These are phyloP conservation scores for Backusella australiensis DNA, from an alignment of 192 early-diverging fungal species.

Conservation along the genomic window DNA sequence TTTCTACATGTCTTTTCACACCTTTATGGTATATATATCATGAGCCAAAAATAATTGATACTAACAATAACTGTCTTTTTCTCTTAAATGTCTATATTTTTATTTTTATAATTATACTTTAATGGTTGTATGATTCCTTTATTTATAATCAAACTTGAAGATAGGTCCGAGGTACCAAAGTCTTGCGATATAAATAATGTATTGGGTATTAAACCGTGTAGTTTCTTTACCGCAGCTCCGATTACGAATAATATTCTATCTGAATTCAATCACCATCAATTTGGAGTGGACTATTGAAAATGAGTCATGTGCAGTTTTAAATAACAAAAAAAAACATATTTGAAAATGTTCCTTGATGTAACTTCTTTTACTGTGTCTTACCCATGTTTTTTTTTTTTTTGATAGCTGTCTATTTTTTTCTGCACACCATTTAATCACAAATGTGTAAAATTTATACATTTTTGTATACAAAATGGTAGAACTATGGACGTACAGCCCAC, in stretches of 20 bases:
- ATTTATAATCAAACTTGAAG: neutral
- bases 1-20: neutral
- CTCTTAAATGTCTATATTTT: neutral
- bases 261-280: neutral
- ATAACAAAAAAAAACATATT: neutral
- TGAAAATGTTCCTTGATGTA: neutral
- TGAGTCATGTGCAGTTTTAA: slow-evolving; percentile 1
- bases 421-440: neutral
- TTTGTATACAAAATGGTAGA: neutral
- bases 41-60: neutral
- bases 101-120: neutral
- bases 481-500: neutral
- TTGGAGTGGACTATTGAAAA: neutral
- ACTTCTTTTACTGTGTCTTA: neutral
- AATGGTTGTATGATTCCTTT: neutral
- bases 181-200: neutral
- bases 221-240: slow-evolving; percentile 2
- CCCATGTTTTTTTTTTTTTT: neutral
- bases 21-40: neutral
- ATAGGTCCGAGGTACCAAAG: neutral
- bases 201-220: neutral
- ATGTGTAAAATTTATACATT: neutral
- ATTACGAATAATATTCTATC: neutral
- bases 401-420: neutral
- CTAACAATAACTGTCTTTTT: neutral